Percentiles rank a stretch among this genome's conserved stretches.
Conservation (phyloP, 2,329 filamentous ascomycete species). For the Myriosclerotinia scirpicola region DNA sequence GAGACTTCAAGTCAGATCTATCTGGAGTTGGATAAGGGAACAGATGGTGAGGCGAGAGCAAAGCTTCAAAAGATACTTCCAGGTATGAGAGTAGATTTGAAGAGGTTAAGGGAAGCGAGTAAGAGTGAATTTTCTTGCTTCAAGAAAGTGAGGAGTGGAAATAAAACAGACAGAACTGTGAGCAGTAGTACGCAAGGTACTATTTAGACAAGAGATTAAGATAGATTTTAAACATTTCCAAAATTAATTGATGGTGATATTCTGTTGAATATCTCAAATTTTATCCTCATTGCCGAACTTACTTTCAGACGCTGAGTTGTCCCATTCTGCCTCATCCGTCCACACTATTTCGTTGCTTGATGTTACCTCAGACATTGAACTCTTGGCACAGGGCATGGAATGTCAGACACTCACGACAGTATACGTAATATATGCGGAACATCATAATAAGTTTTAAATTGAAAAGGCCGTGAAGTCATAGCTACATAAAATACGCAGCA, state of each 20-base stretch:
- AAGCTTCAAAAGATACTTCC: slow-evolving; percentile 82
- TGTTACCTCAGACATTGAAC: too few relatives aligned
- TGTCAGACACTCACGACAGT: too few relatives aligned
- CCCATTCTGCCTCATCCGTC: too few relatives aligned
- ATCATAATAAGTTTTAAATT: neutral
- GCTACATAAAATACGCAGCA: neutral
- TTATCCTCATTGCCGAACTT: neutral
- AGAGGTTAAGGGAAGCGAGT: slow-evolving; percentile 77
- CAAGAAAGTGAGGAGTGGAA: slow-evolving; percentile 50
- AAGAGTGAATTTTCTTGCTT: slow-evolving; percentile 89
- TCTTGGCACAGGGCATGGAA: too few relatives aligned
- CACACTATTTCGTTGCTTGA: too few relatives aligned
- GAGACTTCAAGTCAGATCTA: slow-evolving; percentile 89
- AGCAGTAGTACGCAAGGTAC: slow-evolving; percentile 10
- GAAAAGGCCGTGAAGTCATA: neutral
- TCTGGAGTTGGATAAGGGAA: slow-evolving; percentile 82
- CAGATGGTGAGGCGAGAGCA: slow-evolving; percentile 80
- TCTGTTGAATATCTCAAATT: neutral
- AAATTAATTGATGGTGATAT: neutral
- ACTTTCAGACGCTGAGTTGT: too few relatives aligned
- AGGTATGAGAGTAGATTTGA: slow-evolving; percentile 84
- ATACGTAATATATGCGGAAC: neutral
- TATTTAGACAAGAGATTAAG: neutral
- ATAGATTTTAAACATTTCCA: neutral
- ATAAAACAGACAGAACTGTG: slow-evolving; percentile 20